Evolutionary conservation across 805 yeast species (phyloP).

Genomic region (Hanseniaspora guilliermondii): DNA sequence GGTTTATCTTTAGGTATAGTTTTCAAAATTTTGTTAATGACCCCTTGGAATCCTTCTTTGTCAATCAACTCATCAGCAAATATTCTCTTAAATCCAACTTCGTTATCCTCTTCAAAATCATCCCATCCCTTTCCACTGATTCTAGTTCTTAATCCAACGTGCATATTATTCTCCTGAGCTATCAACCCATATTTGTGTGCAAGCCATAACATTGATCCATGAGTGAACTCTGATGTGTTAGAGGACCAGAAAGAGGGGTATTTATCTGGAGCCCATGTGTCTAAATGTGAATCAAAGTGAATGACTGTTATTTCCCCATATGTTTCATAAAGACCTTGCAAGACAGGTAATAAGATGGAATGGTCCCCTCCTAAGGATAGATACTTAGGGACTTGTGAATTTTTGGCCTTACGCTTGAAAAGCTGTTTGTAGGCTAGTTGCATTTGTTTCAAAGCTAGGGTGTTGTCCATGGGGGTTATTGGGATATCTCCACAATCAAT

Average conservation of each 20-base stretch:
- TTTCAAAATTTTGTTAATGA: constrained; percentile 39
- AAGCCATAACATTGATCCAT: constrained; percentile 81
- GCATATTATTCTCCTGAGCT: constrained; percentile 44
- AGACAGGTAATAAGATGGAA: constrained; percentile 58
- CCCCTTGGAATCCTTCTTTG: constrained; percentile 45
- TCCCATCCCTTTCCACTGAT: constrained; percentile 42
- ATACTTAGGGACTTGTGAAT: constrained; percentile 36
- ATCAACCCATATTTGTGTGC: constrained; percentile 58
- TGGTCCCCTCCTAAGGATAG: constrained; percentile 78
- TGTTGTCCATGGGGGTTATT: constrained; percentile 55
- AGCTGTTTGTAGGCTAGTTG: constrained; percentile 47
- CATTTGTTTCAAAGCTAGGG: constrained; percentile 51
- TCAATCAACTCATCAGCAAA: constrained; percentile 63
- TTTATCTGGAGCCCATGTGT: constrained; percentile 65
- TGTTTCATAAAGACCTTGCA: constrained; percentile 46
- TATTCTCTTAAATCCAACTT: constrained; percentile 56
- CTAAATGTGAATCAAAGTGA: constrained; percentile 78
- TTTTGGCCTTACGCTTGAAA: constrained; percentile 24
- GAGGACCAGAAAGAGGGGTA: constrained; percentile 54
- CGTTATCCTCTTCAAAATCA: constrained; percentile 55
- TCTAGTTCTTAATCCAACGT: constrained; percentile 67
- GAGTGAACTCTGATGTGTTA: constrained; percentile 50
- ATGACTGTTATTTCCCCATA: constrained; percentile 62
- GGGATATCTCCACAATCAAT: constrained; percentile 62
- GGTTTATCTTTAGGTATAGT: constrained; percentile 51